Base-by-base conservation (phyloP, 768 basidiomycete genomes). In the Naganishia onofrii region DNA sequence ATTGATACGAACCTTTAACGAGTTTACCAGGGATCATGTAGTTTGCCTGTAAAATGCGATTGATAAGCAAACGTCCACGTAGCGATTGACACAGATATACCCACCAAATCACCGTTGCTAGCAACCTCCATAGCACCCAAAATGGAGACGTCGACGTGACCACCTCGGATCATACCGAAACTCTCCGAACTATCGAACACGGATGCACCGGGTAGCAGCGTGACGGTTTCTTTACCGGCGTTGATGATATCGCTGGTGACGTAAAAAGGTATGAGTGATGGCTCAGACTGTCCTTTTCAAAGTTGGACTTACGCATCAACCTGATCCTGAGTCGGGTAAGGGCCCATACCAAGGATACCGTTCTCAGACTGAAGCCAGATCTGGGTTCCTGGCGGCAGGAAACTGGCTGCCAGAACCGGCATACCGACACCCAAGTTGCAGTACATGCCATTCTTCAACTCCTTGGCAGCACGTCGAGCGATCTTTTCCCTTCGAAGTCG, bases 141-240 rank as follows among this genome's bases (percentile, higher is more conserved):
- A 77, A 97, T 94, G 8, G 93, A 88, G 56, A 95, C 90, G 74
- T 97, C 88, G 60, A 97, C 87, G 81, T 97, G 94, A 6, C 94
- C 94, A 54, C 94, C 94, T 66, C 94, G 90, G 81, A 97, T 96
- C 94, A 97, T 97, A 13, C 90, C 90, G 76, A 97, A 97, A 3
- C 92, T 93, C 82, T 96, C 93, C 75, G 87, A 87, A 3, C 92
- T 93, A 82, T 94, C 94, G 78, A 97, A 97, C 9, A 93, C 83
- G 4, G 93, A 89, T 32, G 93, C 91, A 29, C 94, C 94, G 28
- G 93, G 93, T 28, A 96, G 84, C 12, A 97, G 85, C 6, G 94
- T 96, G 57, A 96, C 87, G 63, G 77, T 77, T 60, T 80, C 74
- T 71, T 81, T 77, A 55, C 74, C 73, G 68, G 80, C 74, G 74